These are phyloP conservation scores for Candida sonorensis DNA, from an alignment of 805 yeast genomes.

Conservation along the genomic window DNA sequence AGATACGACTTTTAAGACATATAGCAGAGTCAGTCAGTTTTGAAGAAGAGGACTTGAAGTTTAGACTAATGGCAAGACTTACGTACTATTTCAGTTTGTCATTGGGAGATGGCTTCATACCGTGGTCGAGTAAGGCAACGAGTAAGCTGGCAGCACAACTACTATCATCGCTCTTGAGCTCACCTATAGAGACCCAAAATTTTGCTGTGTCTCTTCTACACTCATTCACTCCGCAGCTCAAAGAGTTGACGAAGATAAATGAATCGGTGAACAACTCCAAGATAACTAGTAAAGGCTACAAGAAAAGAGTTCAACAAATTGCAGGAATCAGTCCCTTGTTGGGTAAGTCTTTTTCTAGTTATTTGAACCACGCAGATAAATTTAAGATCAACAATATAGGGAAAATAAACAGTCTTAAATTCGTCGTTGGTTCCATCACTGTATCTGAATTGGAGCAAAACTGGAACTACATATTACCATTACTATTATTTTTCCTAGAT, in stretches of 20 bases:
- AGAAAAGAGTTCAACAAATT: conserved; percentile 5
- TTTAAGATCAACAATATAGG: conserved; percentile 14
- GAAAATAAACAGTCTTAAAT: conserved; percentile 8
- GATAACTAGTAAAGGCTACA: conserved; percentile 12
- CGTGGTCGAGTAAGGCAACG: no score
- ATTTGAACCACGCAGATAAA: conserved; percentile 11
- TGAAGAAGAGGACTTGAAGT: no score
- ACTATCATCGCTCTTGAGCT: no score
- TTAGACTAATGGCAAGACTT: no score
- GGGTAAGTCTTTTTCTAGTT: conserved; percentile 9
- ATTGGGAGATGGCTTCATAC: no score
- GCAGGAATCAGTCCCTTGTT: conserved; percentile 14
- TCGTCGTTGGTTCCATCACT: conserved; percentile 4
- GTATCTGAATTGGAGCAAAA: conserved; percentile 9
- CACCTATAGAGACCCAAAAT: no score
- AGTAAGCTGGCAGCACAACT: no score
- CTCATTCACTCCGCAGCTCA: conserved; percentile 3
- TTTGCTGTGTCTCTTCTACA: background rate
- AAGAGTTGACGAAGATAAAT: conserved; percentile 5
- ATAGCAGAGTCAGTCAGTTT: no score
- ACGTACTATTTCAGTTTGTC: no score
- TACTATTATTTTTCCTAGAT: conserved; percentile 22
- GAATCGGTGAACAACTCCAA: conserved; percentile 3
- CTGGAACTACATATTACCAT: conserved; percentile 23
- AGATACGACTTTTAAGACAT: conserved; percentile 1